These are phyloP conservation scores for Pleurostoma richardsiae DNA, from an alignment of 2,329 filamentous ascomycete species.

Conservation along the genomic window DNA sequence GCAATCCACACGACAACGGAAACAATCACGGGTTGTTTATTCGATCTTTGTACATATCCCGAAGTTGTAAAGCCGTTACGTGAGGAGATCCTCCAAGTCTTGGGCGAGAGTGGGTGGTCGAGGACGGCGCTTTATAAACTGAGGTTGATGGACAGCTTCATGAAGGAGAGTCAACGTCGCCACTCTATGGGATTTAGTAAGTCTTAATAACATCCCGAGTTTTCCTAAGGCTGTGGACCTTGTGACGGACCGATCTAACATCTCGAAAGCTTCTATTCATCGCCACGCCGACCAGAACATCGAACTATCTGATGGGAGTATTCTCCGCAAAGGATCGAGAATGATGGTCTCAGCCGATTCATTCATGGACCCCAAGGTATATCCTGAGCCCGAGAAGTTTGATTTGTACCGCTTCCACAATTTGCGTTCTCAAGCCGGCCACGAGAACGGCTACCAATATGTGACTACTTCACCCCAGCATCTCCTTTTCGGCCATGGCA, in stretches of 20 bases:
- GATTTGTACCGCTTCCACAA: conserved; percentile 20
- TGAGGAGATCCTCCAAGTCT: conserved; percentile 30
- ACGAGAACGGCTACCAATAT: conserved; percentile 4
- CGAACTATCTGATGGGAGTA: conserved; percentile 13
- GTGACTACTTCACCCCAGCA: conserved; percentile 4
- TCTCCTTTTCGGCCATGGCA: conserved; percentile 23
- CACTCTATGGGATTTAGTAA: conserved; percentile 16
- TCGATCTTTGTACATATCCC: conserved; percentile 30
- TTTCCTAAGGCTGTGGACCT: too few species aligned
- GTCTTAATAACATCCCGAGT: not conserved
- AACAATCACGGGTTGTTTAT: conserved; percentile 27
- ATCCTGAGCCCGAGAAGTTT: conserved; percentile 16
- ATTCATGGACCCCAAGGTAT: conserved; percentile 15
- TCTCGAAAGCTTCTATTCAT: conserved; percentile 7
- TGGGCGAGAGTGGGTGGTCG: conserved; percentile 21
- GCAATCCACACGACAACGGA: conserved; percentile 38
- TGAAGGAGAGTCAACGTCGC: conserved; percentile 31
- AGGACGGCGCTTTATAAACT: conserved; percentile 30
- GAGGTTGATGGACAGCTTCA: conserved; percentile 32
- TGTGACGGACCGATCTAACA: too few species aligned
- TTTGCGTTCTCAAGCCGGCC: conserved; percentile 16
- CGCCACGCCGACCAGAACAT: conserved; percentile 10
- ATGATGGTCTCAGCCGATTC: conserved; percentile 11
- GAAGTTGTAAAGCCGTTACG: conserved; percentile 33
- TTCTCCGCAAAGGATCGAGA: conserved; percentile 14